Evolutionary conservation across 176 grass and related monocot species (phyloP).

Genomic region (Carex pumila): DNA sequence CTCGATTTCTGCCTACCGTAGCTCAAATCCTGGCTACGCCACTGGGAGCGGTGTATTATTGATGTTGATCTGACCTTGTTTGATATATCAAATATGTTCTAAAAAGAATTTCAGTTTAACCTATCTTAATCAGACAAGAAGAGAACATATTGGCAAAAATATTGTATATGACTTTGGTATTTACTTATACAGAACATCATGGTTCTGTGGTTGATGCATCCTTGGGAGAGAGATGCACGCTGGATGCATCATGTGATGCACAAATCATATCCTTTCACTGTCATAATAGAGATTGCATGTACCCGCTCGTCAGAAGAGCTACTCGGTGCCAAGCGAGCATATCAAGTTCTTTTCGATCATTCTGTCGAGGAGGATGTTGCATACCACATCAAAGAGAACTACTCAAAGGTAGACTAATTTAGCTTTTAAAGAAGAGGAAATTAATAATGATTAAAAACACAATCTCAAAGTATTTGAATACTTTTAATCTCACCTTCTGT

Average conservation of each 20-base stretch:
- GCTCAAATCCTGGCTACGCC: too few species aligned
- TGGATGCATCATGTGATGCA: slow-evolving; percentile 63
- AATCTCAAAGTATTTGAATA: neutral
- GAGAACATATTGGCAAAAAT: too few species aligned
- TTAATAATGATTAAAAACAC: neutral
- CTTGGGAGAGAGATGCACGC: slow-evolving; percentile 70
- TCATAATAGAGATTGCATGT: slow-evolving; percentile 75
- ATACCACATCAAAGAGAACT: slow-evolving; percentile 55
- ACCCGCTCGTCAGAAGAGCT: slow-evolving; percentile 65
- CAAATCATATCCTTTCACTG: slow-evolving; percentile 31
- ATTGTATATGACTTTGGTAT: neutral
- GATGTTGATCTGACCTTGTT: too few species aligned
- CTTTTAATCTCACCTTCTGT: neutral
- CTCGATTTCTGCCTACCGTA: too few species aligned
- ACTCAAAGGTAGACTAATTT: slow-evolving; percentile 29
- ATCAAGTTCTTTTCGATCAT: slow-evolving; percentile 63
- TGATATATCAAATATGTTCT: too few species aligned
- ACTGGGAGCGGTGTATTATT: too few species aligned
- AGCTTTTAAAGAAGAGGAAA: neutral
- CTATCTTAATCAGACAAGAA: too few species aligned
- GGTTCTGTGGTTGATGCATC: slow-evolving; percentile 78
- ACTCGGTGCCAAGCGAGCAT: slow-evolving; percentile 55
- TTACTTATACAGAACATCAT: slow-evolving; percentile 30
- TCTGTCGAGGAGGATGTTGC: slow-evolving; percentile 88
- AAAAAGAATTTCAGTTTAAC: too few species aligned